phyloP scores from a whole-genome alignment of 1,139 yeast species.

The Debaryomyces robertsiae region DNA sequence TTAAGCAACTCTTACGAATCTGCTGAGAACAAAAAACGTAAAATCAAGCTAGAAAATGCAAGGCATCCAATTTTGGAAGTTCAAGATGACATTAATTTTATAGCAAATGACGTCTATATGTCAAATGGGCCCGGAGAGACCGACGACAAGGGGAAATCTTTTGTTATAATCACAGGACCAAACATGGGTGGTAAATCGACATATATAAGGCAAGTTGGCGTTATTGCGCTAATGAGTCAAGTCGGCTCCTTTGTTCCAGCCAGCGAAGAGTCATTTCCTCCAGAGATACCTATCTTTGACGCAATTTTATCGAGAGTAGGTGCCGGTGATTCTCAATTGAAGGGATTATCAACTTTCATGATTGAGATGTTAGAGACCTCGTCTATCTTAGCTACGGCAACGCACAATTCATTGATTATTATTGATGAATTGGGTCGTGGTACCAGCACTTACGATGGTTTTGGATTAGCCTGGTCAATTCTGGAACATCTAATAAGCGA shows the following conservation, averaged over 20 bases:
- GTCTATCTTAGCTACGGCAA: slow-evolving; percentile 84
- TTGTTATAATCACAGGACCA: slow-evolving; percentile 91
- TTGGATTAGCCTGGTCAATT: slow-evolving; percentile 96
- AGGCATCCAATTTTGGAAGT: slow-evolving; percentile 94
- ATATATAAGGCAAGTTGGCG: slow-evolving; percentile 89
- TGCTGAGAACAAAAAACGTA: slow-evolving; percentile 44
- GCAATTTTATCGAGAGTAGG: slow-evolving; percentile 97
- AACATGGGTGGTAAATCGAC: slow-evolving; percentile 99
- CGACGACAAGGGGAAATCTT: slow-evolving; percentile 53
- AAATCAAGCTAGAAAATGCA: slow-evolving; percentile 63
- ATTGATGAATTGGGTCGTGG: slow-evolving; percentile 97
- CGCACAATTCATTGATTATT: slow-evolving; percentile 79
- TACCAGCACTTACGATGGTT: slow-evolving; percentile 95
- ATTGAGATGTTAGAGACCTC: slow-evolving; percentile 97
- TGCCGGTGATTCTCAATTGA: slow-evolving; percentile 95
- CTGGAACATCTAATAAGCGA: slow-evolving; percentile 78
- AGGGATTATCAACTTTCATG: slow-evolving; percentile 97
- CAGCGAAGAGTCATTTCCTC: slow-evolving; percentile 40
- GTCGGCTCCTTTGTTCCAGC: slow-evolving; percentile 88
- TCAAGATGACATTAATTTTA: slow-evolving; percentile 84
- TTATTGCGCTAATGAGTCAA: slow-evolving; percentile 85
- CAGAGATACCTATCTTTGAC: slow-evolving; percentile 83
- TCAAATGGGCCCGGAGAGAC: slow-evolving; percentile 20
- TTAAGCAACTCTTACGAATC: slow-evolving; percentile 31
- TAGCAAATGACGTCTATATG: slow-evolving; percentile 78